Conservation (phyloP, 352 stramenopile genomes). For the Elongisporangium senticosum region DNA sequence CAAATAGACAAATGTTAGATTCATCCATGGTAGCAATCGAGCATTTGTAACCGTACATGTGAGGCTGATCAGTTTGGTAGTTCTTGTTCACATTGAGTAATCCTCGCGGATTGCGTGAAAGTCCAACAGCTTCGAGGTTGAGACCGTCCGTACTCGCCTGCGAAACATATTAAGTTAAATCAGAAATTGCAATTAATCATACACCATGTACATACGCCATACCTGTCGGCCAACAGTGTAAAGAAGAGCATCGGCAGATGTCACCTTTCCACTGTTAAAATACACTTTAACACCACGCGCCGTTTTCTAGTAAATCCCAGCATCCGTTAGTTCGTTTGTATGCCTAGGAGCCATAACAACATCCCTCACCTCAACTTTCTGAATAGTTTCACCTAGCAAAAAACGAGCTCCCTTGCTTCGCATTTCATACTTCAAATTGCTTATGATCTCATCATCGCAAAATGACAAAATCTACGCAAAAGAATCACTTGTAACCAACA, state of each 20-base stretch:
- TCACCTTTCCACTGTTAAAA: constrained; percentile 70
- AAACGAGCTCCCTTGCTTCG: constrained; percentile 85
- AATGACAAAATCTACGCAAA: constrained; percentile 69
- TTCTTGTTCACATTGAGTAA: constrained; percentile 84
- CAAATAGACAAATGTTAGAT: neutral
- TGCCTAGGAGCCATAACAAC: neutral
- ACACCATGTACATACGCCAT: neutral
- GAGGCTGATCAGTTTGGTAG: constrained; percentile 79
- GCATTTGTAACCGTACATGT: constrained; percentile 45
- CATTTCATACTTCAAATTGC: constrained; percentile 87
- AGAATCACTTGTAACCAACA: neutral
- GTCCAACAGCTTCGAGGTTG: constrained; percentile 75
- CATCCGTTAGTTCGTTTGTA: neutral
- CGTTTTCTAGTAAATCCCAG: constrained; percentile 25
- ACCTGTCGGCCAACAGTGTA: constrained; percentile 79
- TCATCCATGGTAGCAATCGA: neutral
- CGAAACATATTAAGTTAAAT: neutral
- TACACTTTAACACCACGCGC: constrained; percentile 56
- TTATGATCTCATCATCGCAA: constrained; percentile 82
- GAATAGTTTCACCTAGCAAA: constrained; percentile 71
- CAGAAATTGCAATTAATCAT: neutral
- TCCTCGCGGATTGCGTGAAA: constrained; percentile 71
- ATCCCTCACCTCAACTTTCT: constrained; percentile 50
- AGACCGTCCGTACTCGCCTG: constrained; percentile 72
- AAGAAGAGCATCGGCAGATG: constrained; percentile 65